Conservation (phyloP, 192 early-diverging fungal genomes). For the Backusella westeae region DNA sequence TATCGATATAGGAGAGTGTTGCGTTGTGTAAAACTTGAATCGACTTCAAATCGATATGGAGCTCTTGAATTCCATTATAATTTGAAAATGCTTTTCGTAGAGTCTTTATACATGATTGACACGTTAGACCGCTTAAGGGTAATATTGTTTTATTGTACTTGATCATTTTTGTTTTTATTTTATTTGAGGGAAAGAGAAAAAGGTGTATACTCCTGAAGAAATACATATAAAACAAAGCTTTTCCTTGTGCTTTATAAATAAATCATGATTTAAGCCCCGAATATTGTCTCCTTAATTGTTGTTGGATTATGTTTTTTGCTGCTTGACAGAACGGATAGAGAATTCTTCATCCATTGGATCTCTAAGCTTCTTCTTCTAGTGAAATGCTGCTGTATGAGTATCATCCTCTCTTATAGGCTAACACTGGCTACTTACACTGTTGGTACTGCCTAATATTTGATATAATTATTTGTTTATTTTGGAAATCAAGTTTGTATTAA, state of each 20-base stretch:
- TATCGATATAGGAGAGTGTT: constrained; percentile 24
- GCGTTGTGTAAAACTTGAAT: constrained; percentile 21
- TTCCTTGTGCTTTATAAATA: not conserved
- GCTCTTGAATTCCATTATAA: constrained; percentile 8
- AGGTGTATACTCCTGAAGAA: not conserved
- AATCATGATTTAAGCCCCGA: not conserved
- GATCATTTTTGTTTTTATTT: not conserved
- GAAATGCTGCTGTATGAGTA: not conserved
- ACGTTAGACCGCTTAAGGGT: constrained; percentile 72
- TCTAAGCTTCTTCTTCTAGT: not conserved
- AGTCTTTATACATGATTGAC: constrained; percentile 76
- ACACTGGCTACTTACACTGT: not conserved
- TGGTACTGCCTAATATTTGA: not conserved
- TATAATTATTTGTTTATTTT: not conserved
- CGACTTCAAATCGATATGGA: constrained; percentile 21
- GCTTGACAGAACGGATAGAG: not conserved
- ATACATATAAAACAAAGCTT: not conserved
- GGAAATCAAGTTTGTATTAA: not conserved
- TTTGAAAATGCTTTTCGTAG: constrained; percentile 56
- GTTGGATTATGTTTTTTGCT: not conserved
- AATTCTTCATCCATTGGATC: not conserved
- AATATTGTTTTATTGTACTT: constrained; percentile 11
- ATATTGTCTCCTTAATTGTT: not conserved
- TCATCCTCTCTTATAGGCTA: not conserved
- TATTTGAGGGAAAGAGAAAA: not conserved